Evolutionary conservation across 352 stramenopile species (phyloP), one percentile per base, ranked within the genome.

Genomic region (Hyaloperonospora brassicae): DNA sequence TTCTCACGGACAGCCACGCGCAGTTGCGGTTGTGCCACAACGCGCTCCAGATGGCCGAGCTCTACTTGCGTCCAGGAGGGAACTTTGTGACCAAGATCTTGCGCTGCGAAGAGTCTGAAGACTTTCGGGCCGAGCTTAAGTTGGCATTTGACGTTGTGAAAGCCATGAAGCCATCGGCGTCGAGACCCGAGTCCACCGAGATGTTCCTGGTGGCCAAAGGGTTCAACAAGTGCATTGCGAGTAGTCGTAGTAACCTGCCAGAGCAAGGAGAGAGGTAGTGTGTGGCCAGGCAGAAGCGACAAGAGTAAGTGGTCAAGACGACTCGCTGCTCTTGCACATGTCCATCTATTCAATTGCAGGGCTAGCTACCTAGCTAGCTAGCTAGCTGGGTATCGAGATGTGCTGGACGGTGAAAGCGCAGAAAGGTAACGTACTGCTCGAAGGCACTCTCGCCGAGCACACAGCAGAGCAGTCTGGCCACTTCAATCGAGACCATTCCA

Each of bases 11-110:
- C 67, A 80, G 79, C 40, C 75, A 93, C 47, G 66, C 77, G 24
- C 84, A 93, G 56, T 55, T 95, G 39, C 68, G 85, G n/a, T 70
- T 95, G 22, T 93, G 82, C 55, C 70, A 90, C 54, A 93, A 93
- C 48, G 85, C 85, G 25, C 69, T 93, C 43, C 79, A 82, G 54
- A 93, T 93, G 78, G 81, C 85, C 1, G 72, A 91, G 63, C 67
- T 91, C 5, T 89, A 89, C 48, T 60, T 95, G 27, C 74, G 72
- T 24, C 82, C 82, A 1, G 83, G 83, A 25, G 85, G 85, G 2
- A 57, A 79, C 55, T 91, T 94, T 53, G 73, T 81, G 17, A 87
- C 81, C 22, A 95, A 95, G 59, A 77, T 95, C 40, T 64, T 95
- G 50, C 71, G 75, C 5, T 79, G 84, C 40, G 79, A 92, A 25